Base-by-base conservation (phyloP, 2,329 filamentous ascomycete species). In the Chrysoporthe deuterocubensis region DNA sequence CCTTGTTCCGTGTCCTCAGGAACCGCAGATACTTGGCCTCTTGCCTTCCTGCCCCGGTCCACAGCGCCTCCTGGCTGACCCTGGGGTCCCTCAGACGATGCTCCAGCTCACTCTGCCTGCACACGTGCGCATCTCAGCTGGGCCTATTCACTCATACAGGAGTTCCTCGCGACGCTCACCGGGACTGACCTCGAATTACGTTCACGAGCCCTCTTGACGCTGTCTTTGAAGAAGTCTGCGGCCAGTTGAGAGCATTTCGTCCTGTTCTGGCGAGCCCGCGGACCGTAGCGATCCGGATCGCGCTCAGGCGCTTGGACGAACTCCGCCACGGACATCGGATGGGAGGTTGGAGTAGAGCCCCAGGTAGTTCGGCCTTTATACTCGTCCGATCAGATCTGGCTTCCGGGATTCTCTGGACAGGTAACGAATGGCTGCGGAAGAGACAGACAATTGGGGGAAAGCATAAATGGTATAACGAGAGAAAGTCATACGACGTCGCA, bases 221-320 rank as follows among this genome's bases (percentile, higher is more conserved):
- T 92, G 78, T 93, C 90, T 75, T 91, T 90, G 83, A 93, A 93
- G 81, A 93, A 93, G 67, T 90, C 89, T 66, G 86, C 83, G 56
- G 91, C 86, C 74, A 81, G 70, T 44, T 77, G 76, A 18, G 75
- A 73, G 69, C 80, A 82, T 61, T 76, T 78, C 59, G 78, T 78
- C 70, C 79, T 76, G 66, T 81, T 81, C 48, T 79, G 78, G 37
- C 78, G 75, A 18, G 78, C 75, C 14, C 75, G 71, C 14, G 76
- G 69, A 18, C 77, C 77, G 71, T 81, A 82, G 64, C 89, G 88
- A 71, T 90, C 87, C 1, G 89, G 87, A 76, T 90, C 91, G 72
- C 88, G 87, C 71, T 90, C 88, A 2, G 89, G 85, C 71, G 87
- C 86, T 14, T 66, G 62, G 26, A 43, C 46, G 52, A 70, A 69